Evolutionary conservation across 495 filamentous ascomycete species (phyloP).

Genomic region (Penicillium fimorum): DNA sequence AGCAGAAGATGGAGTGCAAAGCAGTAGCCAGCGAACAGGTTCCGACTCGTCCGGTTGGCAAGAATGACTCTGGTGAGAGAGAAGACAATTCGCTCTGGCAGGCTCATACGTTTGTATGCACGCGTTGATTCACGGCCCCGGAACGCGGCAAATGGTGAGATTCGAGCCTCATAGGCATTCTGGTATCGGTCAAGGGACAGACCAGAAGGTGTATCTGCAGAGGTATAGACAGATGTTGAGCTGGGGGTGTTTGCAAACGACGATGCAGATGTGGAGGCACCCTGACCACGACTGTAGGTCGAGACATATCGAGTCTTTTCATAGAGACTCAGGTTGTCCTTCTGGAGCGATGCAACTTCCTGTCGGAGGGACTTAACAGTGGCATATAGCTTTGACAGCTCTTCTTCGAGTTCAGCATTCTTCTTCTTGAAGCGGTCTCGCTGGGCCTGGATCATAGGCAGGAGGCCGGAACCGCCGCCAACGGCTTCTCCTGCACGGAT

Average conservation of each 20-base stretch:
- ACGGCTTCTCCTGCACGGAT: slow-evolving; percentile 67
- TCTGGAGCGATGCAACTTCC: slow-evolving; percentile 88
- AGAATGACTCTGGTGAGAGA: slow-evolving; percentile 88
- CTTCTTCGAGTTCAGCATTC: slow-evolving; percentile 85
- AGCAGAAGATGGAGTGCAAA: slow-evolving; percentile 83
- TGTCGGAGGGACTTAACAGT: slow-evolving; percentile 84
- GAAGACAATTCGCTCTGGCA: slow-evolving; percentile 87
- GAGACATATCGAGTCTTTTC: slow-evolving; percentile 97
- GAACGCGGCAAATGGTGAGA: slow-evolving; percentile 95
- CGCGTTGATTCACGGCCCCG: slow-evolving; percentile 84
- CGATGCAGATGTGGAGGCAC: slow-evolving; percentile 65
- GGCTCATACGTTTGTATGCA: slow-evolving; percentile 91
- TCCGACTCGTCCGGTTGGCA: slow-evolving; percentile 84
- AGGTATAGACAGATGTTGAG: slow-evolving; percentile 65
- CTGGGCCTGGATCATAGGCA: slow-evolving; percentile 98
- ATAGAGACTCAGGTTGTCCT: slow-evolving; percentile 94
- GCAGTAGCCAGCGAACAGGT: slow-evolving; percentile 94
- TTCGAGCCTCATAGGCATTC: slow-evolving; percentile 88
- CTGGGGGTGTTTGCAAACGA: slow-evolving; percentile 73
- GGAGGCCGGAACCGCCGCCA: slow-evolving; percentile 82
- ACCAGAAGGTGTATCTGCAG: slow-evolving; percentile 57
- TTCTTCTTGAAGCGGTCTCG: slow-evolving; percentile 98
- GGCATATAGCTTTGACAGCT: slow-evolving; percentile 77
- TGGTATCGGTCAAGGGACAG: slow-evolving; percentile 83
- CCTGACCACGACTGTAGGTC: slow-evolving; percentile 72